Evolutionary conservation across 2,329 filamentous ascomycete genomes (phyloP).

Genomic region (Orbilia oligospora): DNA sequence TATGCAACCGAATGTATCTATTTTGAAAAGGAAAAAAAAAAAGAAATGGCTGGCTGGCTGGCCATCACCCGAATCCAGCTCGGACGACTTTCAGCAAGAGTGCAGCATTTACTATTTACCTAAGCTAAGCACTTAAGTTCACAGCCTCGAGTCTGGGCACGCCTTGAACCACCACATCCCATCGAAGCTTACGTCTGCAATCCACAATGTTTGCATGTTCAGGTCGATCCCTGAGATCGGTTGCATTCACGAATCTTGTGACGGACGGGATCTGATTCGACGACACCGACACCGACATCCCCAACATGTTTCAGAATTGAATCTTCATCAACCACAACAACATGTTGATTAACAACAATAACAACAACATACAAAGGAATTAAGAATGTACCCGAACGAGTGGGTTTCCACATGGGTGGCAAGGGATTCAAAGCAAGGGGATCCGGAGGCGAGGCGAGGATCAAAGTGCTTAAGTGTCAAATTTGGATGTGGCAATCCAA

Average conservation of each 20-base stretch:
- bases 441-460: neutral
- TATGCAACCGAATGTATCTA: no score
- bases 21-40: no score
- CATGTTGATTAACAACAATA: no score
- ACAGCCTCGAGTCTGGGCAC: neutral
- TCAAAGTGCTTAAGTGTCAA: neutral
- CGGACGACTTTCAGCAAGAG: no score
- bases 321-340: neutral
- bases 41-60: neutral
- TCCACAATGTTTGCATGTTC: neutral
- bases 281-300: slow-evolving; percentile 16
- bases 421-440: slow-evolving; percentile 38
- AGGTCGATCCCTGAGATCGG: slow-evolving; percentile 4
- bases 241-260: slow-evolving; percentile 7
- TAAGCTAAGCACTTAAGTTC: no score
- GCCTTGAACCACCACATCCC: neutral
- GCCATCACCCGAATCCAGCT: neutral
- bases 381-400: slow-evolving; percentile 9
- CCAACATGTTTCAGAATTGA: slow-evolving; percentile 24
- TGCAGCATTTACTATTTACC: no score
- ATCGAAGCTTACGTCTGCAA: slow-evolving; percentile 23
- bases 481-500: slow-evolving; percentile 23
- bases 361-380: neutral
- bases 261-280: slow-evolving; percentile 36
- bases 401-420: slow-evolving; percentile 32